Percentiles rank a stretch among this genome's conserved stretches.
Conservation (phyloP, 805 yeast species). For the Candida ficus region DNA sequence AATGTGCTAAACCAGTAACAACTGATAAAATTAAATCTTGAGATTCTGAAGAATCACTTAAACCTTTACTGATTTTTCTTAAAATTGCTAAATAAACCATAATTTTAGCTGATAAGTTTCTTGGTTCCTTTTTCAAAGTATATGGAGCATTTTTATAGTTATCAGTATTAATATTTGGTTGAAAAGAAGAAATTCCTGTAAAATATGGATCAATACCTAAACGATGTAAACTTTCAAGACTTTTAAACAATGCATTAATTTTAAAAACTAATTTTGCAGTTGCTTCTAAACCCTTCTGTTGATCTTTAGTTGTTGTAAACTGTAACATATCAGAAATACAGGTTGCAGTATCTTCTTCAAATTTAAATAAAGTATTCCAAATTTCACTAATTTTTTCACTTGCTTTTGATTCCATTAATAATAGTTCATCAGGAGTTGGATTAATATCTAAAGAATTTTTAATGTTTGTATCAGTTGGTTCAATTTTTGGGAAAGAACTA, state of each 20-base stretch:
- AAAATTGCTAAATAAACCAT: conserved; percentile 84
- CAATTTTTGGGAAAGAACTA: conserved; percentile 25
- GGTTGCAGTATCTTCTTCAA: conserved; percentile 86
- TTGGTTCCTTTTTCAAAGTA: conserved; percentile 41
- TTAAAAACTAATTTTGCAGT: conserved; percentile 69
- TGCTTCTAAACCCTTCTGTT: conserved; percentile 57
- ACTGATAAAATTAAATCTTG: conserved; percentile 65
- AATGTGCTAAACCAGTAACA: conserved; percentile 90
- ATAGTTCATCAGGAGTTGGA: conserved; percentile 43
- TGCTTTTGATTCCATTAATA: conserved; percentile 57
- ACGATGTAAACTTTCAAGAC: conserved; percentile 51
- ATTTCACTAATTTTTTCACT: conserved; percentile 56
- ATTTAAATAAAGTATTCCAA: conserved; percentile 84
- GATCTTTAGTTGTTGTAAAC: conserved; percentile 70
- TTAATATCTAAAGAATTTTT: conserved; percentile 24
- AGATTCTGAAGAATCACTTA: conserved; percentile 35
- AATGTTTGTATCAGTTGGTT: conserved; percentile 23
- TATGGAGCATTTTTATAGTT: no score
- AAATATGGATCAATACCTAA: conserved; percentile 20
- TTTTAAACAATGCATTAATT: conserved; percentile 71
- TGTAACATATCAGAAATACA: conserved; percentile 90
- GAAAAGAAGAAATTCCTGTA: conserved; percentile 7
- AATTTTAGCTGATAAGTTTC: conserved; percentile 81
- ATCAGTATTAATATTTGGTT: conserved; percentile 5
- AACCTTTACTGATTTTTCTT: conserved; percentile 48